Conservation (phyloP, 192 early-diverging fungal genomes). For the Dissophora globulifera region DNA sequence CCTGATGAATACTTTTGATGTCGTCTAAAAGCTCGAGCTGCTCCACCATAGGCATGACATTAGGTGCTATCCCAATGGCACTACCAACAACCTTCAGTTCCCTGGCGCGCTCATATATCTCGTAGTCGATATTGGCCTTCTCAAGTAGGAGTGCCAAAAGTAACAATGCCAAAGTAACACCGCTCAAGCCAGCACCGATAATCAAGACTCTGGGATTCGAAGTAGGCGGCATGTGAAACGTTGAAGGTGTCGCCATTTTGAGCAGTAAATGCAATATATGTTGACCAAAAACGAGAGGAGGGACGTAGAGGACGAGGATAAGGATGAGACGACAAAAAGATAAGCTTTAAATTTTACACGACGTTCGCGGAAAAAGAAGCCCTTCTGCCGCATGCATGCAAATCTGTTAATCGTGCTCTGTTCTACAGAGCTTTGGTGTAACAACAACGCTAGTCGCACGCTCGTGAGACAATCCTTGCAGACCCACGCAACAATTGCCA, state of each 20-base stretch:
- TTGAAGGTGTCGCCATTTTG: no score
- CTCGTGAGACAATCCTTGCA: no score
- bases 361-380: no score
- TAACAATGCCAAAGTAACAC: conserved; percentile 4
- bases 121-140: conserved; percentile 7
- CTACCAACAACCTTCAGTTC: background rate
- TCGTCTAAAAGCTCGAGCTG: background rate
- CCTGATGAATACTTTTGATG: background rate
- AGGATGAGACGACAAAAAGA: background rate
- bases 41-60: conserved; percentile 4
- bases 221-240: background rate
- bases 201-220: conserved; percentile 2
- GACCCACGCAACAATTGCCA: no score
- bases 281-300: background rate
- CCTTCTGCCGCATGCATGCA: no score
- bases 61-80: background rate
- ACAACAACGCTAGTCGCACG: no score
- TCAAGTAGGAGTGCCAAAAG: conserved; percentile 1
- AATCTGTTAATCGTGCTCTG: no score
- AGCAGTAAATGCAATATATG: no score
- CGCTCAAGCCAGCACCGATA: conserved; percentile 3
- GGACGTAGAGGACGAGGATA: background rate
- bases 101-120: background rate
- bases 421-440: no score
- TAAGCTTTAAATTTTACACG: no score